Base-by-base conservation (phyloP, 495 filamentous ascomycete species). In the Xylaria flabelliformis region DNA sequence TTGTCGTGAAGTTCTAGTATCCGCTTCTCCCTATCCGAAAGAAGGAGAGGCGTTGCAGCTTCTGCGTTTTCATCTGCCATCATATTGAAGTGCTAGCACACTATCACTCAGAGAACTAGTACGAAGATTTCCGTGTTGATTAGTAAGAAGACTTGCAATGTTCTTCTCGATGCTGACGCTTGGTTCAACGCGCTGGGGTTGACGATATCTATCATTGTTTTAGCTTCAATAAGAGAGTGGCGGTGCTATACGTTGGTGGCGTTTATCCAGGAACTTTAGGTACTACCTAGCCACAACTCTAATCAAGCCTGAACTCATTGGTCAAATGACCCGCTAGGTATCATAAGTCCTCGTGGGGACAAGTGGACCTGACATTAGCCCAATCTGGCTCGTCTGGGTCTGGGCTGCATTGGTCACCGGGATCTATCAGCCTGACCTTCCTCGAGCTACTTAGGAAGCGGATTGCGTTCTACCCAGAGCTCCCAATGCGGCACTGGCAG, bases 1-100 rank as follows among this genome's bases (percentile, higher is more conserved):
- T 87, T 86, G 75, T 93, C 88, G 77, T 92, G 91, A 50, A 94
- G 85, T 58, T 88, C 87, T 44, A 95, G 81, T 46, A 92, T 84
- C 59, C 83, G 82, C 67, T 83, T 80, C 80, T 96, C 93, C 55
- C 84, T 80, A 39, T 89, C 83, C 13, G 89, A 91, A 34, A 92
- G 81, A 21, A 84, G 83, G 67, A 90, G 80, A 58, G 83, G 72
- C 15, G 74, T 39, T 36, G 69, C 65, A 41, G 17, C 50, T 55
- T 76, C 68, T 44, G 44, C 59, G 15, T 21, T 39, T 46, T 32
- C 55, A 50, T 72, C 72, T 61, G 58, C 74, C 77, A 79, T 79
- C 29, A 15, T 64, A 36, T 24, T 6, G 26, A 34, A 58, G n/a
- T 12, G 1, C n/a, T 26, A 21, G 19, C 29, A 24, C 29, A n/a